phyloP scores from a whole-genome alignment of 2,329 filamentous ascomycete genomes.

The Penicillium olsonii region DNA sequence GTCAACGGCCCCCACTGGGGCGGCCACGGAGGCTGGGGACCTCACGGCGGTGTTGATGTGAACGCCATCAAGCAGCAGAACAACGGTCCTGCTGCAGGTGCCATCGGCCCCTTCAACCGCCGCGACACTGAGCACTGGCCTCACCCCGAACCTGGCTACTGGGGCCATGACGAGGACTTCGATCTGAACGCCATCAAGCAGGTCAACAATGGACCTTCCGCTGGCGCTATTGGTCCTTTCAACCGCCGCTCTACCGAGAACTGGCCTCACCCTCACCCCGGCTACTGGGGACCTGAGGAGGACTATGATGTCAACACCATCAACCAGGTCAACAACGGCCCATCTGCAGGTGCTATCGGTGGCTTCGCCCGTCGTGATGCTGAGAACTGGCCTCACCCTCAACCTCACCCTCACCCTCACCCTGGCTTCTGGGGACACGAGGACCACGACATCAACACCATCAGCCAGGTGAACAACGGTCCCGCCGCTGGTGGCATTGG shows the following conservation, averaged over 20 bases:
- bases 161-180: not conserved
- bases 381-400: not conserved
- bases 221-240: not conserved
- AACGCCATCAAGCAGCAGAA: not conserved
- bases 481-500: not conserved
- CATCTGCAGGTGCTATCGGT: not conserved
- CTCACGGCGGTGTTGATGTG: not conserved
- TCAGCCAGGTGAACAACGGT: not conserved
- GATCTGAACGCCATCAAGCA: not conserved
- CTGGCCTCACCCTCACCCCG: not conserved
- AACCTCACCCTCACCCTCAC: not conserved
- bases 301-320: not conserved
- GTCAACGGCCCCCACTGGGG: slow-evolving; percentile 1
- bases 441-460: not conserved
- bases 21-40: not conserved
- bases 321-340: not conserved
- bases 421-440: not conserved
- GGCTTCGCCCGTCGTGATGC: not conserved
- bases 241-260: slow-evolving; percentile 3
- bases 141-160: not conserved
- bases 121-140: not conserved
- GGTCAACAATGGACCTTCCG: not conserved
- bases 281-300: not conserved
- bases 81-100: not conserved
- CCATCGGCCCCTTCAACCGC: not conserved